Evolutionary conservation across 176 grass and related monocot genomes (phyloP), one percentile per base, ranked within the genome.

Genomic region (Rhipidocladum racemiflorum): DNA sequence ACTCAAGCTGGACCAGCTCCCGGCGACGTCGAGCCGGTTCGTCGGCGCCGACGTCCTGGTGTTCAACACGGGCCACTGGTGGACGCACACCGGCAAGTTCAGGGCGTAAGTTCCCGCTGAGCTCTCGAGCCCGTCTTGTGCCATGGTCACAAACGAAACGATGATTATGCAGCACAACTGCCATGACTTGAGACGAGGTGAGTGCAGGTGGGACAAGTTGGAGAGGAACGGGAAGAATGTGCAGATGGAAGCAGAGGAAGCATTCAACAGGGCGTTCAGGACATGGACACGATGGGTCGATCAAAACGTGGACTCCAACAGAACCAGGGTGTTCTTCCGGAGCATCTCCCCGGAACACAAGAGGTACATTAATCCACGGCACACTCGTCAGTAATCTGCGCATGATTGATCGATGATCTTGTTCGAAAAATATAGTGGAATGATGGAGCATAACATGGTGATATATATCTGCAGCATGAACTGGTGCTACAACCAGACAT

Each of bases 1-100:
- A 3, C 86, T 94, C 3, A 84, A 73, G 83, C 89, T 91, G 2
- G 89, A 91, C 72, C 79, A 85, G 65, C 72, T 94, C 61, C 61
- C 86, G 0, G 29, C 18, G 4, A 65, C 32, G 49, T 20, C 65
- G 49, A 67, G 9, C 61, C 42, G 23, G 74, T 84, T 38, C 6
- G 59, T 27, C 9, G 80, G 72, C 1, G 92, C 84, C 0, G 92
- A 94, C 10, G 86, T 89, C 54, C 43, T 91, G 36, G 40, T 94
- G 64, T 94, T 87, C 86, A 94, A 91, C 87, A 91, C 89, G 38
- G 92, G 92, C 7, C 92, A 94, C 46, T 94, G 92, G 89, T 94
- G 92, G 92, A 91, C 87, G 8, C 89, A 91, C 65, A 90, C 56
- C 0, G 89, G 92, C 76, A 94, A 89, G 49, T 65, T 94, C 24